phyloP scores from a whole-genome alignment of 208 protist genomes.

The Leishmania arabica region DNA sequence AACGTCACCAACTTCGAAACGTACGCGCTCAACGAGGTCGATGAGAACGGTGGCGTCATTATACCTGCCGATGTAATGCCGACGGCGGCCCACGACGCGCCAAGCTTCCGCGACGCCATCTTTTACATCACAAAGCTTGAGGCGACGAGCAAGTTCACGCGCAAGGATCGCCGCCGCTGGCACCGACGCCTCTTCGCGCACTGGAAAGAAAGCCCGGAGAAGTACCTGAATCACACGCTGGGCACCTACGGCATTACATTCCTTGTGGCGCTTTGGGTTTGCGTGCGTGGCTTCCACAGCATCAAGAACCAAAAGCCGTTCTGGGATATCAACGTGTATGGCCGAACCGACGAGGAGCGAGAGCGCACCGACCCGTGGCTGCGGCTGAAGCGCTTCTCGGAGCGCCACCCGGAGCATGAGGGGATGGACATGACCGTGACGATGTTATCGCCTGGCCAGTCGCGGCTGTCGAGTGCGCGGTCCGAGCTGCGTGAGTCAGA shows the following conservation, averaged over 20 bases:
- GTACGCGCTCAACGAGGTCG: constrained; percentile 85
- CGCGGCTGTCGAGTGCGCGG: constrained; percentile 67
- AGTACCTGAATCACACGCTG: constrained; percentile 71
- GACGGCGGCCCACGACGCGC: constrained; percentile 65
- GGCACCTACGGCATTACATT: constrained; percentile 70
- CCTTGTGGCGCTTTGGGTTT: constrained; percentile 60
- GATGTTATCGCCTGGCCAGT: constrained; percentile 88
- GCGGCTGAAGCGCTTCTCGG: constrained; percentile 82
- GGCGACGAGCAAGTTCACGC: constrained; percentile 78
- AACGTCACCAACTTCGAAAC: constrained; percentile 90
- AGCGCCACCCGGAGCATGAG: constrained; percentile 87
- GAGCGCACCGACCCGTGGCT: constrained; percentile 65
- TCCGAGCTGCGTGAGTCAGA: constrained; percentile 85
- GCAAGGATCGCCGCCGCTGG: constrained; percentile 81
- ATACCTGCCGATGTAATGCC: constrained; percentile 83
- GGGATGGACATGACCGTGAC: constrained; percentile 56
- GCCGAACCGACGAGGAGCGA: constrained; percentile 62
- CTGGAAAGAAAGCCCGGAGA: constrained; percentile 86
- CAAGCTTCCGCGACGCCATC: constrained; percentile 74
- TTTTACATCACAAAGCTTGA: constrained; percentile 74
- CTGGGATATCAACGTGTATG: constrained; percentile 86
- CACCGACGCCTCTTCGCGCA: constrained; percentile 77
- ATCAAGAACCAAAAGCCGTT: constrained; percentile 91
- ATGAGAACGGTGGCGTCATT: constrained; percentile 85
- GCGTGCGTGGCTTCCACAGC: constrained; percentile 80